Evolutionary conservation across 495 filamentous ascomycete species (phyloP), one percentile per base, ranked within the genome.

Genomic region (Lepraria neglecta): DNA sequence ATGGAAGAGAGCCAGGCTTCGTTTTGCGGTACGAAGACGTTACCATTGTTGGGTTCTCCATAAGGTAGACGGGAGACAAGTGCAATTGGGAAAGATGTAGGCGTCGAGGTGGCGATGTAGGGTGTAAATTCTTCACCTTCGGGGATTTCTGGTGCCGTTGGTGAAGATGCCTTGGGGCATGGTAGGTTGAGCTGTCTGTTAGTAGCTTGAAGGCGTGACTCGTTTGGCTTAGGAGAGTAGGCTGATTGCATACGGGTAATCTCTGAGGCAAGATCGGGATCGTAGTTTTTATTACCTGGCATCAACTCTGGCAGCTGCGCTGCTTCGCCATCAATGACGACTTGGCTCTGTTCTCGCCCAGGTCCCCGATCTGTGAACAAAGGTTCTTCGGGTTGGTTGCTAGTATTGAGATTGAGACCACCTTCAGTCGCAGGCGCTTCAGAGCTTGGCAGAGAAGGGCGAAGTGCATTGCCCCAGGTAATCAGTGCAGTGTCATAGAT

Each of bases 401-500:
- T 24, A 24, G 24, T 24, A 24, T 24, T 50, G 21, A 30, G 19
- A 24, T 19, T 44, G 43, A 60, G 64, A 11, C 58, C 63, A 14
- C 46, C 51, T 19, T 56, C 50, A 9, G 70, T 69, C 3, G 84
- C 84, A 0, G 86, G 80, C 0, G 74, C 76, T 11, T 73, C 67
- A 24, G 80, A 70, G 58, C 77, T 79, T 0, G 86, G 86, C 3
- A 90, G 65, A 3, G 84, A 77, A 3, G 88, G 84, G 1, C 86
- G 73, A 11, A 89, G 66, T 17, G 76, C 72, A 56, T 84, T 86
- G 50, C 84, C 76, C 87, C 87, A 92, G 0, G 85, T 85, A 7
- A 90, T 76, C 42, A 92, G 70, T 5, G 84, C 84, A 58, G 82
- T 82, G 61, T 92, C 88, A 64, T 89, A 91, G 42, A 92, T 67